Conservation (phyloP, 2,329 filamentous ascomycete genomes). For the Talaromyces sp. region DNA sequence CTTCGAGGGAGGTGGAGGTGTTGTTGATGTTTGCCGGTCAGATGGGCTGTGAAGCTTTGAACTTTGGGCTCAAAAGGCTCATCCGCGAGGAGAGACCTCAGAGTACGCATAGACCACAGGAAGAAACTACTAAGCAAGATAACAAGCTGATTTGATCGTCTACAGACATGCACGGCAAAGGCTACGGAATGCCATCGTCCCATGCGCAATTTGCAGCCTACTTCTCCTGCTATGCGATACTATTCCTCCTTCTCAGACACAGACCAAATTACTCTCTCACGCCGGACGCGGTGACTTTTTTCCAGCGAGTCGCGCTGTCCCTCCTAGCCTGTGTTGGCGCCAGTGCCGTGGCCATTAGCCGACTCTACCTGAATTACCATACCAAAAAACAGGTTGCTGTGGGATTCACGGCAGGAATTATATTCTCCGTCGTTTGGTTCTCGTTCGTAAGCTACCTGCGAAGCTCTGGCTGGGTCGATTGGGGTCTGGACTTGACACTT, state of each 20-base stretch:
- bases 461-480: constrained; percentile 65
- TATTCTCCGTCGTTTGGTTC: constrained; percentile 78
- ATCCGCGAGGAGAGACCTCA: constrained; percentile 89
- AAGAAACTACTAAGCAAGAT: background rate
- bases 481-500: constrained; percentile 65
- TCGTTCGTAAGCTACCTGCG: constrained; percentile 64
- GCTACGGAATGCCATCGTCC: constrained; percentile 95
- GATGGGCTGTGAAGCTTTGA: constrained; percentile 84
- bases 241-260: constrained; percentile 84
- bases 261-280: constrained; percentile 51
- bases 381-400: constrained; percentile 83
- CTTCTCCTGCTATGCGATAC: constrained; percentile 76
- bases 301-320: constrained; percentile 59
- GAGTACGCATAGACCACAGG: constrained; percentile 51
- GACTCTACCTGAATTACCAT: constrained; percentile 91
- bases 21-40: constrained; percentile 88
- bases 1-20: constrained; percentile 85
- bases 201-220: constrained; percentile 94
- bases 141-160: constrained; percentile 4
- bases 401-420: constrained; percentile 66
- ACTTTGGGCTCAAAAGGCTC: constrained; percentile 82
- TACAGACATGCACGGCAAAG: constrained; percentile 73
- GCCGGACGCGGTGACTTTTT: constrained; percentile 38
- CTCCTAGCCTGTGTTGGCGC: constrained; percentile 61
- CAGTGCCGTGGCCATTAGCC: constrained; percentile 70